Evolutionary conservation across 805 yeast species (phyloP).

Genomic region (Nakazawaea holstii): DNA sequence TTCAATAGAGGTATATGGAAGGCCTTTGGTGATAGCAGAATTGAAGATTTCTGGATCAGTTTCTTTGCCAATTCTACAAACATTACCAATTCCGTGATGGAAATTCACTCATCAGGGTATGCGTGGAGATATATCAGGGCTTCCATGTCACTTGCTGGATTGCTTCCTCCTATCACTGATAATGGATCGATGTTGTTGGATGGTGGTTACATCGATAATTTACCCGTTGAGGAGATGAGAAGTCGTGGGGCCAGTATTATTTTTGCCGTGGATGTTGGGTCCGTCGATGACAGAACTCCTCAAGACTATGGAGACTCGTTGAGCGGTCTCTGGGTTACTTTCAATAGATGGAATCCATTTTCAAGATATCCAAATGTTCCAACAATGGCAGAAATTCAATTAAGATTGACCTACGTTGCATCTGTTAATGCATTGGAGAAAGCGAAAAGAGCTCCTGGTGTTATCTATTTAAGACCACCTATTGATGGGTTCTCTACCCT

Average conservation of each 20-base stretch:
- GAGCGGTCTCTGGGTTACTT: constrained; percentile 86
- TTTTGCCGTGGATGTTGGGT: constrained; percentile 94
- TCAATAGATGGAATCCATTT: constrained; percentile 87
- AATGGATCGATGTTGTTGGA: constrained; percentile 91
- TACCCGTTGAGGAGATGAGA: constrained; percentile 91
- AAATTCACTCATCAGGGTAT: constrained; percentile 84
- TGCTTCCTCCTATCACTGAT: constrained; percentile 83
- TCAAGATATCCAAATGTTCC: constrained; percentile 86
- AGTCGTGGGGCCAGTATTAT: constrained; percentile 79
- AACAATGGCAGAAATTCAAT: constrained; percentile 90
- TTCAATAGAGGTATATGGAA: constrained; percentile 98
- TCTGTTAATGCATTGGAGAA: constrained; percentile 88
- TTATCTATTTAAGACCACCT: constrained; percentile 87
- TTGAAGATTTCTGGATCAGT: constrained; percentile 93
- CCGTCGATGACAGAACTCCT: constrained; percentile 86
- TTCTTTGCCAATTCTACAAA: constrained; percentile 90
- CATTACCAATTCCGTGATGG: constrained; percentile 93
- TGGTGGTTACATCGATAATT: constrained; percentile 93
- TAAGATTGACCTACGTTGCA: constrained; percentile 89
- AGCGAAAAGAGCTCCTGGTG: constrained; percentile 82
- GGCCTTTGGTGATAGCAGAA: constrained; percentile 83
- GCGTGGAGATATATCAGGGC: constrained; percentile 96
- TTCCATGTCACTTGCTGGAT: constrained; percentile 93
- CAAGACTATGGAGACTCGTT: constrained; percentile 90
- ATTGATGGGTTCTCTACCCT: constrained; percentile 87